A percentile compares a stretch with the other conserved stretches of the same genome.
These are phyloP conservation scores for Neckera pumila DNA, from an alignment of 225 moss, liverwort and hornwort genomes.

Conservation along the genomic window DNA sequence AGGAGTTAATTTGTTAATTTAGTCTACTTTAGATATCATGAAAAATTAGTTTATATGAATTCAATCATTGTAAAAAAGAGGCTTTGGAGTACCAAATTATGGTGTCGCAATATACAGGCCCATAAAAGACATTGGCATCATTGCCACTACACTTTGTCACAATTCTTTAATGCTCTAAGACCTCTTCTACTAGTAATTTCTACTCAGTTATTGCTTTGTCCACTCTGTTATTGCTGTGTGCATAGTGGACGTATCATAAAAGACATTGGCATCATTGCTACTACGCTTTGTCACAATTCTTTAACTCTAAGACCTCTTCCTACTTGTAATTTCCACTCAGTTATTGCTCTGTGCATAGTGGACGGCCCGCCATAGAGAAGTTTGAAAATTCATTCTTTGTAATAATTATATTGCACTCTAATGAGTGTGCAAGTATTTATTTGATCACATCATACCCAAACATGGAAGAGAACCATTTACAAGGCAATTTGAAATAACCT, in stretches of 20 bases:
- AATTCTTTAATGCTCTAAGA: neutral
- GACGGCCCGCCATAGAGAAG: fast-evolving
- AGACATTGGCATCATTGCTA: neutral
- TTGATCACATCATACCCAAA: neutral
- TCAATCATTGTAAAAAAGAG: neutral
- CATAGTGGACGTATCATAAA: too few species aligned
- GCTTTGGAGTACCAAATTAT: neutral
- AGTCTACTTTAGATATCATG: neutral
- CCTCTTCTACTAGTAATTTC: neutral
- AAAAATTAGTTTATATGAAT: neutral
- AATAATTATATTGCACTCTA: neutral
- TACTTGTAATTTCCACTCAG: neutral
- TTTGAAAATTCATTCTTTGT: too few species aligned
- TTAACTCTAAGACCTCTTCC: neutral
- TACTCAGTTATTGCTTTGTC: too few species aligned
- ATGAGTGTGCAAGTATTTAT: neutral
- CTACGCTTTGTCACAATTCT: neutral
- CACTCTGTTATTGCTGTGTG: too few species aligned
- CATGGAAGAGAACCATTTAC: neutral
- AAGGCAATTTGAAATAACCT: neutral
- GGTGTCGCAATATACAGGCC: too few species aligned
- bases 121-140: neutral
- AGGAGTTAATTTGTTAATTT: neutral
- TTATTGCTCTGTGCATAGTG: too few species aligned
- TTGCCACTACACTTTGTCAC: neutral